Percentiles rank a stretch among this genome's conserved stretches.
Evolutionary conservation across 2,329 filamentous ascomycete species (phyloP).

Genomic region (Cadophora luteo-olivacea): DNA sequence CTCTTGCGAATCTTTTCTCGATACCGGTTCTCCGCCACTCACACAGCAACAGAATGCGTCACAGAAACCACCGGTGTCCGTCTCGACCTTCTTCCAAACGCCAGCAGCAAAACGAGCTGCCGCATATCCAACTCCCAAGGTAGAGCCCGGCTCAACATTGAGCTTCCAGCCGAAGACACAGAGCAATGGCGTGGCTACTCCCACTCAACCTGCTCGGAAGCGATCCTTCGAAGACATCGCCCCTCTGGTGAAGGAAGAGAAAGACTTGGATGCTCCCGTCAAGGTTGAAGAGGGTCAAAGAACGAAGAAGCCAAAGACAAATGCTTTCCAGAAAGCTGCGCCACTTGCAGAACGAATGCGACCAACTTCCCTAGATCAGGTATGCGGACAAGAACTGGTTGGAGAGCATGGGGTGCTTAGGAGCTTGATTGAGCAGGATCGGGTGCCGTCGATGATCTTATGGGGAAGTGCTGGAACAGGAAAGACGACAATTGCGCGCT

Average conservation of each 20-base stretch:
- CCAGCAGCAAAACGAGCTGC: slow-evolving; percentile 61
- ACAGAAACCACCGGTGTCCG: slow-evolving; percentile 51
- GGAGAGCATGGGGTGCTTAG: slow-evolving; percentile 84
- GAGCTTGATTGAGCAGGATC: slow-evolving; percentile 82
- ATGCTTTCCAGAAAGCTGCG: slow-evolving; percentile 70
- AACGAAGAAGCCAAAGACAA: slow-evolving; percentile 72
- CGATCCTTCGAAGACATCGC: slow-evolving; percentile 43
- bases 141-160: slow-evolving; percentile 45
- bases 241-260: slow-evolving; percentile 27
- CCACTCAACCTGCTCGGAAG: slow-evolving; percentile 38
- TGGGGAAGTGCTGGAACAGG: slow-evolving; percentile 86
- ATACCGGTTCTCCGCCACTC: slow-evolving; percentile 51
- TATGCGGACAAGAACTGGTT: slow-evolving; percentile 91
- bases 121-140: slow-evolving; percentile 40
- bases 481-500: slow-evolving; percentile 90
- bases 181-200: slow-evolving; percentile 35
- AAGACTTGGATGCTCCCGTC: slow-evolving; percentile 3
- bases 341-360: slow-evolving; percentile 95
- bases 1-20: slow-evolving; percentile 71
- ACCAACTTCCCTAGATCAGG: slow-evolving; percentile 81
- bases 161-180: slow-evolving; percentile 45
- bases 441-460: slow-evolving; percentile 92
- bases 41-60: slow-evolving; percentile 48
- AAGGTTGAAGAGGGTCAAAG: slow-evolving; percentile 26
- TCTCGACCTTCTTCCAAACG: slow-evolving; percentile 67